Evolutionary conservation across 2,329 filamentous ascomycete species (phyloP), one percentile per base, ranked within the genome.

Genomic region (Fusarium kyushuense): DNA sequence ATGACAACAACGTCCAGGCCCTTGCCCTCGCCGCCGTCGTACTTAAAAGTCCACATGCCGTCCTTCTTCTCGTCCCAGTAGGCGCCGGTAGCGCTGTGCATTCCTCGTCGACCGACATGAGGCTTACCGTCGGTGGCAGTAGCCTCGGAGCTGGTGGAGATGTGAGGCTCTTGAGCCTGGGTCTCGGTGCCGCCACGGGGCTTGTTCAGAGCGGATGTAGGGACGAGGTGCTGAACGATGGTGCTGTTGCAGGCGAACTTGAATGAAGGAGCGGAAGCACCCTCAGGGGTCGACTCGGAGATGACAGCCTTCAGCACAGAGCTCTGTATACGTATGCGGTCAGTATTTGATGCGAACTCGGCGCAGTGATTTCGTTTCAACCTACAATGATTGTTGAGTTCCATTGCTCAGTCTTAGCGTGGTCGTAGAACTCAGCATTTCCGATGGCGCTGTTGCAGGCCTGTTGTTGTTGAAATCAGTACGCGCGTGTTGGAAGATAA

Each of bases 171-270:
- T 65, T 84, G 83, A 45, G 78, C 75, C 65, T 81, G 79, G 65
- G 78, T 78, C 74, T 84, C 80, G 72, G 81, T 83, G 66, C 86
- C 83, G 58, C 79, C 77, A 70, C 84, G 83, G 65, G 87, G 77
- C 80, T 88, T 89, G 81, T 88, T 90, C 51, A 89, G 82, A 57
- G 87, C 83, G 30, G 88, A 87, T 14, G 88, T 90, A 55, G 90
- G 87, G 21, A 91, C 88, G 33, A 95, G 85, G 83, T 98, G 95
- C 84, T 99, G 95, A 73, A 98, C 96, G 77, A 98, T 97, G 71
- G 95, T 98, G 84, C 93, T 96, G 86, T 97, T 98, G 82, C 97
- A 94, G 73, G 94, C 93, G 82, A 95, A 98, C 82, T 98, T 98
- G 88, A 90, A 97, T 17, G 84, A 80, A 7, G 92, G 90, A 27